A percentile compares a stretch with the other conserved stretches of the same genome.
Evolutionary conservation across 371 early-diverging fungal species (phyloP).

Genomic region (Lichtheimia ramosa): DNA sequence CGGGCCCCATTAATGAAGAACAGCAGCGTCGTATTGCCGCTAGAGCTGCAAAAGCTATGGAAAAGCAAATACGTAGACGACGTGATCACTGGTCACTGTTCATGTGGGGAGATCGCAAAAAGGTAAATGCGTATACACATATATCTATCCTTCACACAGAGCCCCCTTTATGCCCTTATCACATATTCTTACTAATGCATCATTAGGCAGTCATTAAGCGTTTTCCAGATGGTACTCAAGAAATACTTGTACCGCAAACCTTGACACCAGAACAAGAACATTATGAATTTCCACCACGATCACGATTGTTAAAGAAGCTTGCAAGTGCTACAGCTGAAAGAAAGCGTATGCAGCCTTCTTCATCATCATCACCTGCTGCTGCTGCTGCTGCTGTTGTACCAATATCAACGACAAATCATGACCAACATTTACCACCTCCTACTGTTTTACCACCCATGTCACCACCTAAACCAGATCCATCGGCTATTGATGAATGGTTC

Average conservation of each 20-base stretch:
- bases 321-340: conserved; percentile 31
- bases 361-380: neutral
- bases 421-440: neutral
- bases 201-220: conserved; percentile 35
- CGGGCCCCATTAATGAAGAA: conserved; percentile 34
- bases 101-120: conserved; percentile 42
- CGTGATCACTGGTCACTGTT: conserved; percentile 30
- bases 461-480: conserved; percentile 31
- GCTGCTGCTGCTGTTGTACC: neutral
- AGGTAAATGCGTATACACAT: conserved; percentile 20
- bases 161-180: too few relatives aligned
- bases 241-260: conserved; percentile 47
- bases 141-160: neutral
- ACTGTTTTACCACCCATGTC: conserved; percentile 2
- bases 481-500: conserved; percentile 39
- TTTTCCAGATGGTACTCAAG: conserved; percentile 43
- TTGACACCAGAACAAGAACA: conserved; percentile 48
- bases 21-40: conserved; percentile 35
- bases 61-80: conserved; percentile 34
- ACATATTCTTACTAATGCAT: neutral
- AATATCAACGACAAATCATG: neutral
- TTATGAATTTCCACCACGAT: conserved; percentile 50
- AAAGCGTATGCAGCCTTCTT: conserved; percentile 11
- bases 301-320: conserved; percentile 38
- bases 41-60: conserved; percentile 35